Conservation (phyloP, 495 filamentous ascomycete species). For the Pyrenula massariospora region DNA sequence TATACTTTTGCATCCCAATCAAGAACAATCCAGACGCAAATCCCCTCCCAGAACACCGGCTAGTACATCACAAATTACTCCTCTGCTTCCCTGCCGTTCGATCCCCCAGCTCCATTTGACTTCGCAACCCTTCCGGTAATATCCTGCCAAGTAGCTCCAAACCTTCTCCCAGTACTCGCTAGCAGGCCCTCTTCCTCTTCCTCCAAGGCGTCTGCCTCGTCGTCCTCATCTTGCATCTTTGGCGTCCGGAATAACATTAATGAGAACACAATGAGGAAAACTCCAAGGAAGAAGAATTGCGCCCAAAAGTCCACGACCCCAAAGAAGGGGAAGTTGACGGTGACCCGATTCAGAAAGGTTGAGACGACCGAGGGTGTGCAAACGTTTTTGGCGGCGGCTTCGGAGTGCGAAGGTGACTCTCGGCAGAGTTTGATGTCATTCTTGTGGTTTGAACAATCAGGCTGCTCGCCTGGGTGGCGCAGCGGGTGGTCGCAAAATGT, state of each 20-base stretch:
- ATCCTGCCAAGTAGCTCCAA: slow-evolving; percentile 81
- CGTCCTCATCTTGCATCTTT: slow-evolving; percentile 54
- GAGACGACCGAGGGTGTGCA: slow-evolving; percentile 86
- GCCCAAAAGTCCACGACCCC: slow-evolving; percentile 91
- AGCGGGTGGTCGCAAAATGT: slow-evolving; percentile 72
- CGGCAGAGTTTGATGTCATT: slow-evolving; percentile 71
- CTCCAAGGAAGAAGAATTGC: slow-evolving; percentile 77
- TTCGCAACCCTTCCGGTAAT: slow-evolving; percentile 47
- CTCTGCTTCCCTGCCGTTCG: neutral
- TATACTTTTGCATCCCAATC: no score
- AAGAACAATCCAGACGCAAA: no score
- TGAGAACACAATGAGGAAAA: slow-evolving; percentile 69
- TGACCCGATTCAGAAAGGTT: slow-evolving; percentile 86
- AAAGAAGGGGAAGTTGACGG: slow-evolving; percentile 93
- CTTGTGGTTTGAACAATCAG: slow-evolving; percentile 66
- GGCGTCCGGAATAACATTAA: slow-evolving; percentile 71
- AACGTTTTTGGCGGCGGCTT: slow-evolving; percentile 49
- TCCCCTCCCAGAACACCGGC: no score
- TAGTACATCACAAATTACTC: no score
- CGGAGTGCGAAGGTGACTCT: slow-evolving; percentile 47
- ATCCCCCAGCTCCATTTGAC: slow-evolving; percentile 3
- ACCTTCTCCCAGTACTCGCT: slow-evolving; percentile 64
- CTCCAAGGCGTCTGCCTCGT: slow-evolving; percentile 84
- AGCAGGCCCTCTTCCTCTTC: slow-evolving; percentile 90
- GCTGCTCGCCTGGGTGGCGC: slow-evolving; percentile 41